Evolutionary conservation across 1,139 yeast genomes (phyloP).

Genomic region (Williopsis jadinii): DNA sequence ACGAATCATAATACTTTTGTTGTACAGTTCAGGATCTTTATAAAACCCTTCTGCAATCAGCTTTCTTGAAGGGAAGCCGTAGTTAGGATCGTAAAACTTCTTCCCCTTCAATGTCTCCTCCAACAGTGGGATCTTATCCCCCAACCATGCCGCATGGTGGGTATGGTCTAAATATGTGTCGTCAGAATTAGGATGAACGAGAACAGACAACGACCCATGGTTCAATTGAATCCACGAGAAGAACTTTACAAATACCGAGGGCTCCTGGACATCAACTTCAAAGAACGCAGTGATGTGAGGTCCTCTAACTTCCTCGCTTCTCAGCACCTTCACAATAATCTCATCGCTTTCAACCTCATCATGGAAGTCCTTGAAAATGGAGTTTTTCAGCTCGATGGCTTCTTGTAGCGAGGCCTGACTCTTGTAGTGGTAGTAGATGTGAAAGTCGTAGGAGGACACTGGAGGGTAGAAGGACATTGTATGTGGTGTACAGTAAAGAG

Average conservation of each 20-base stretch:
- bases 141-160: conserved; percentile 47
- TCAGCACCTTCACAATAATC: conserved; percentile 7
- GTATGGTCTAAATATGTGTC: conserved; percentile 45
- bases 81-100: conserved; percentile 3
- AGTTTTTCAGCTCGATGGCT: conserved; percentile 11
- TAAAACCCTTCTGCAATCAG: conserved; percentile 8
- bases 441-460: conserved; percentile 13
- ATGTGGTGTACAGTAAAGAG: no score
- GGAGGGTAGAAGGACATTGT: conserved; percentile 7
- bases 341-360: conserved; percentile 6
- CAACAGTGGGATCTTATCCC: conserved; percentile 27
- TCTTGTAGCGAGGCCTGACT: conserved; percentile 4
- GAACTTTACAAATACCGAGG: conserved; percentile 7
- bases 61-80: conserved; percentile 9
- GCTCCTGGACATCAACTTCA: conserved; percentile 11
- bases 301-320: conserved; percentile 7
- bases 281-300: conserved; percentile 12
- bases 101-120: neutral
- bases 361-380: conserved; percentile 7
- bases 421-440: conserved; percentile 9
- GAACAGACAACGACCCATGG: conserved; percentile 45
- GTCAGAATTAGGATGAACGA: conserved; percentile 42
- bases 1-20: conserved; percentile 10
- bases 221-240: conserved; percentile 31
- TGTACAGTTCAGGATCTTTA: conserved; percentile 4